Conservation (phyloP, 2,329 filamentous ascomycete species). For the Calycina marina region DNA sequence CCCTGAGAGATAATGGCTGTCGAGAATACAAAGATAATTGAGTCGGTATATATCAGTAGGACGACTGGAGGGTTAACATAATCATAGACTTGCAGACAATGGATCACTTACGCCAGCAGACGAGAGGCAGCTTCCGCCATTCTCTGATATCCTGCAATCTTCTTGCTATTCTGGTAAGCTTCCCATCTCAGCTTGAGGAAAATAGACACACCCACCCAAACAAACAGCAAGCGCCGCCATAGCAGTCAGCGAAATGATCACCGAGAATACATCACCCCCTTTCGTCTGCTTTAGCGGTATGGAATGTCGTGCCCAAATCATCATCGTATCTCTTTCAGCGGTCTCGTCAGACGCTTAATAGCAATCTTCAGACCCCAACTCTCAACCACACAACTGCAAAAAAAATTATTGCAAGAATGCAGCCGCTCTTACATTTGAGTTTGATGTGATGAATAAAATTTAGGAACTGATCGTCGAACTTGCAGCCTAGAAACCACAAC, state of each 20-base stretch:
- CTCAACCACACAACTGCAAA: too few species aligned
- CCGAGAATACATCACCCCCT: conserved; percentile 10
- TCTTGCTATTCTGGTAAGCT: conserved; percentile 9
- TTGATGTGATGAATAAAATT: too few species aligned
- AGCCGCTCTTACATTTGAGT: too few species aligned
- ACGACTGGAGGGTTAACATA: conserved; percentile 31
- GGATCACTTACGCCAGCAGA: conserved; percentile 16
- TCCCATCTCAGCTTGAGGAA: background rate
- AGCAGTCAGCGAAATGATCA: conserved; percentile 11
- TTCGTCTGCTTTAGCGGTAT: conserved; percentile 6
- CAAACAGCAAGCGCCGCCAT: conserved; percentile 14
- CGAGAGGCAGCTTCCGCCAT: conserved; percentile 14
- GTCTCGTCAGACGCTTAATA: too few species aligned
- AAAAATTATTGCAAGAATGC: too few species aligned
- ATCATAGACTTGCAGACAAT: background rate
- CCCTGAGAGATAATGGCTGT: conserved; percentile 42
- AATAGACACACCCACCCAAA: conserved; percentile 10
- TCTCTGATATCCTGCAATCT: conserved; percentile 15
- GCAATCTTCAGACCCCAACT: too few species aligned
- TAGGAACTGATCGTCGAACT: too few species aligned
- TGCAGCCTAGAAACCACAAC: too few species aligned
- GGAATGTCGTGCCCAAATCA: background rate
- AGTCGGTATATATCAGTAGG: conserved; percentile 43
- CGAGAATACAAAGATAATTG: conserved; percentile 42
- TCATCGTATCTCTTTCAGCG: too few species aligned